Evolutionary conservation across 2,329 filamentous ascomycete genomes (phyloP).

Genomic region (Neobulgaria alba): DNA sequence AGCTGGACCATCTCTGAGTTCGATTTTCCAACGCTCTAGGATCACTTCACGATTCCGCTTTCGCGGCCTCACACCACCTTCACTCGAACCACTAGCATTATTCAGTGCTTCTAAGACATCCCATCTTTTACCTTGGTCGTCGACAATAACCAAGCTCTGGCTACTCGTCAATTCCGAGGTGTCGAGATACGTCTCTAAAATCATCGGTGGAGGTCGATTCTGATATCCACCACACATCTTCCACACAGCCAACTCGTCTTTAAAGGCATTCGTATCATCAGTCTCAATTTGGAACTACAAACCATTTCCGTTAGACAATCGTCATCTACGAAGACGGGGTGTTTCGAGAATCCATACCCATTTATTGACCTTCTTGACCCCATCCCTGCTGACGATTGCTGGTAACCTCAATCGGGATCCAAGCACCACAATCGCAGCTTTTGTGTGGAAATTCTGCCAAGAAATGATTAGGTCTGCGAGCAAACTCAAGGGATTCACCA

Average conservation of each 20-base stretch:
- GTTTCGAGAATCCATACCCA: slow-evolving; percentile 54
- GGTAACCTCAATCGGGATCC: slow-evolving; percentile 67
- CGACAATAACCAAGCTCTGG: slow-evolving; percentile 79
- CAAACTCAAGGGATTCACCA: slow-evolving; percentile 3
- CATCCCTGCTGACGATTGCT: slow-evolving; percentile 44
- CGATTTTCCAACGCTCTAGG: slow-evolving; percentile 84
- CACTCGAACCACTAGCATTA: slow-evolving; percentile 42
- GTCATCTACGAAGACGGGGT: too few relatives aligned
- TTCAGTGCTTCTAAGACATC: slow-evolving; percentile 81
- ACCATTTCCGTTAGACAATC: not conserved
- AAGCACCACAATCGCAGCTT: slow-evolving; percentile 75
- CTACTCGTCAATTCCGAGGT: slow-evolving; percentile 69
- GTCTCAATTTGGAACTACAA: slow-evolving; percentile 87
- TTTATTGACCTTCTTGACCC: slow-evolving; percentile 64
- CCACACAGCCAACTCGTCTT: slow-evolving; percentile 74
- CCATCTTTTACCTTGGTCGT: slow-evolving; percentile 86
- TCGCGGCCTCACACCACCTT: slow-evolving; percentile 15
- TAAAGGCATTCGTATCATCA: slow-evolving; percentile 82
- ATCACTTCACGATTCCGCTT: slow-evolving; percentile 63
- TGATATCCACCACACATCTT: slow-evolving; percentile 69
- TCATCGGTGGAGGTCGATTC: slow-evolving; percentile 69
- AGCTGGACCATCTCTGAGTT: slow-evolving; percentile 56
- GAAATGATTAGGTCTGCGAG: slow-evolving; percentile 1
- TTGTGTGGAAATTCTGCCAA: slow-evolving; percentile 81
- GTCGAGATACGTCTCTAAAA: slow-evolving; percentile 87